Conservation (phyloP, 257 asterid genomes). For the Prunella vulgaris region DNA sequence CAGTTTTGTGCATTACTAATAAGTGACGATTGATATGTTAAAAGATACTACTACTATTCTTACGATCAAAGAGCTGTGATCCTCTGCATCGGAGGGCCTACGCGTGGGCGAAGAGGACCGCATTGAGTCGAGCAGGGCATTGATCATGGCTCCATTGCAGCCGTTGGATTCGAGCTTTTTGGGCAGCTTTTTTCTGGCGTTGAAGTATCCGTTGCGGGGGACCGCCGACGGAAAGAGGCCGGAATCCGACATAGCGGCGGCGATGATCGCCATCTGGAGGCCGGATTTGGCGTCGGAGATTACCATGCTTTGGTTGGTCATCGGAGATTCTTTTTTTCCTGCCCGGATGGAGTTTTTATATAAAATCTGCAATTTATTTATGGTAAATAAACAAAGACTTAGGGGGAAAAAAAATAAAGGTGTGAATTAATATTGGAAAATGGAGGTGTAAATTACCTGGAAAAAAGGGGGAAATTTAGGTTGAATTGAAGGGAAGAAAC, state of each 20-base stretch:
- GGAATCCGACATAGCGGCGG: conserved; percentile 36
- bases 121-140: conserved; percentile 63
- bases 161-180: conserved; percentile 40
- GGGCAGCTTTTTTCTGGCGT: conserved; percentile 21
- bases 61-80: conserved; percentile 57
- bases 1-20: not conserved
- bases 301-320: conserved; percentile 54
- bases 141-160: conserved; percentile 39
- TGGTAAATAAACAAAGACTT: not conserved
- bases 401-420: not conserved
- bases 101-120: conserved; percentile 69
- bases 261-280: conserved; percentile 15
- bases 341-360: not conserved
- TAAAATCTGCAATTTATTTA: not conserved
- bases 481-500: conserved; percentile 16
- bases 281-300: conserved; percentile 31
- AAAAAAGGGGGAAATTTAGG: conserved; percentile 26
- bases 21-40: rapidly evolving
- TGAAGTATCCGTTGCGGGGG: conserved; percentile 28
- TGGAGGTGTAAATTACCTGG: conserved; percentile 30
- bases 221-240: conserved; percentile 25
- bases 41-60: too few relatives aligned
- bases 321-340: not conserved
- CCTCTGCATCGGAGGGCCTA: conserved; percentile 42
- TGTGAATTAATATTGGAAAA: not conserved